Evolutionary conservation across 2,329 filamentous ascomycete species (phyloP), one percentile per base, ranked within the genome.

Genomic region (Thelonectria olida): DNA sequence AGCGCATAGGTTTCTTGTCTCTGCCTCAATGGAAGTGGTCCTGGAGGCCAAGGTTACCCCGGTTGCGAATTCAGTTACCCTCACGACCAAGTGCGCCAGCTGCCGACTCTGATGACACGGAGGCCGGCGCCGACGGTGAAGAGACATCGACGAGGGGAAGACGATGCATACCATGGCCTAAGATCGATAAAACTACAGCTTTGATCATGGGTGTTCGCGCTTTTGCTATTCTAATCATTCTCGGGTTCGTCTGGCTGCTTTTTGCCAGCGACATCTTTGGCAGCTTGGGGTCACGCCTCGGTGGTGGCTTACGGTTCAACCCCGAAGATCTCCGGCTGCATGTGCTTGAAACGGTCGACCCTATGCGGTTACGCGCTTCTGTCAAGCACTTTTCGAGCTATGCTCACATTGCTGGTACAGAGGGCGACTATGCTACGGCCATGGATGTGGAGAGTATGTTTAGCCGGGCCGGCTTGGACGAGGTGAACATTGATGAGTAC

Each of bases 341-440:
- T 76, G 85, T 96, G 23, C 88, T 96, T 75, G 82, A 84, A 49
- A 88, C 88, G 69, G 86, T 97, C 66, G 90, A 96, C 72, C 82
- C 87, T 55, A 83, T 84, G 61, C 83, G 85, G 51, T 90, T 96
- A 74, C 85, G 88, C 65, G 89, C 92, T 39, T 91, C 92, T 59
- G 79, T 97, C 61, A 82, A 86, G 71, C 91, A 94, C 72, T 88
- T 95, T 64, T 95, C 93, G 5, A 86, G 86, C 57, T 97, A 92
- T 74, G 92, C 96, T 63, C 96, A 98, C 76, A 84, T 98, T 64
- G 96, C 93, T 2, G 96, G 96, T n/a, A 97, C 93, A 3, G 90
- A 97, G 79, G 96, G 96, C 48, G 95, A 96, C 79, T 93, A 90
- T 71, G 92, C 90, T 45, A 84, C 97, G 55, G 95, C 92, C 7